Conservation (phyloP, 2,329 filamentous ascomycete genomes). For the Cercospora sp. region DNA sequence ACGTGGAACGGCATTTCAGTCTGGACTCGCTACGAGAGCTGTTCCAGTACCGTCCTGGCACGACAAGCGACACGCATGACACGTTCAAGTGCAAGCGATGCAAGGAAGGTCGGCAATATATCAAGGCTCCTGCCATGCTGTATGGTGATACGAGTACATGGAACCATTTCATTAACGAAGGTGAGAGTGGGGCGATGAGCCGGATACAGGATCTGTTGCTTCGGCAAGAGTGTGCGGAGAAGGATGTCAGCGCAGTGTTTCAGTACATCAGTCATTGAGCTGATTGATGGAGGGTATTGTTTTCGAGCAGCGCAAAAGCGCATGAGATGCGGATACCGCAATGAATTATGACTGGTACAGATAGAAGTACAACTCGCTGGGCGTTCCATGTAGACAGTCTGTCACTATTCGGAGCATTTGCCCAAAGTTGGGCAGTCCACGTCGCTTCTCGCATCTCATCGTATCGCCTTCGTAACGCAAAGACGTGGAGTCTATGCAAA, state of each 20-base stretch:
- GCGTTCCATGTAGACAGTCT: neutral
- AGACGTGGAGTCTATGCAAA: neutral
- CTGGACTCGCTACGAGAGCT: constrained; percentile 87
- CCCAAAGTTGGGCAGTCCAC: neutral
- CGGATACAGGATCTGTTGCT: constrained; percentile 89
- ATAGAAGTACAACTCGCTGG: neutral
- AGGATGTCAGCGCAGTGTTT: constrained; percentile 89
- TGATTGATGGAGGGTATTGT: neutral
- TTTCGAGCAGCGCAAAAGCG: neutral
- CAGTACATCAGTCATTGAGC: constrained; percentile 91
- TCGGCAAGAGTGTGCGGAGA: constrained; percentile 76
- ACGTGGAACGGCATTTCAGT: constrained; percentile 95
- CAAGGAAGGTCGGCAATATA: constrained; percentile 73
- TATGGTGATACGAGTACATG: constrained; percentile 99
- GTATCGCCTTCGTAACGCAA: neutral
- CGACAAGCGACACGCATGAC: constrained; percentile 91
- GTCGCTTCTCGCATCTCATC: neutral
- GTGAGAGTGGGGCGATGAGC: constrained; percentile 61
- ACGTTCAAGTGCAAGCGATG: constrained; percentile 99
- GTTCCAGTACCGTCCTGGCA: constrained; percentile 86
- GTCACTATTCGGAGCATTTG: neutral
- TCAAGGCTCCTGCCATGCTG: constrained; percentile 91
- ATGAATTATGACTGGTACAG: neutral
- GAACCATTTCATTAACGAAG: constrained; percentile 92
- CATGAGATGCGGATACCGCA: neutral